These are phyloP conservation scores for Rhodotorula sp. DNA, from an alignment of 1,284 basidiomycete species.

Conservation along the genomic window DNA sequence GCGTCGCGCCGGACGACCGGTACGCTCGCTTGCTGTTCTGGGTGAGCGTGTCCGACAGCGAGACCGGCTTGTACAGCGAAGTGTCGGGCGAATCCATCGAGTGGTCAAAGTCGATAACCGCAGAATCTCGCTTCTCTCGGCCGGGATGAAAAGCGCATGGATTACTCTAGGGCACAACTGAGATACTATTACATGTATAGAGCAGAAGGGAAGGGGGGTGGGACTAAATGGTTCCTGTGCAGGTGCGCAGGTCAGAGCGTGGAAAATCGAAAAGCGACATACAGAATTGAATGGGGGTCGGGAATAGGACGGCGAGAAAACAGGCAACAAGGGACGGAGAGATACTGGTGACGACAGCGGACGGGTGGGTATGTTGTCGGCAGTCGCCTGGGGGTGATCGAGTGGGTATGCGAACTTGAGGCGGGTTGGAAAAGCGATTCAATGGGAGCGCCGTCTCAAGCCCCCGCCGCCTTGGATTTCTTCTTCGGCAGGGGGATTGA, in stretches of 20 bases:
- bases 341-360: neutral
- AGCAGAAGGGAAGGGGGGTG: neutral
- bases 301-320: neutral
- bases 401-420: too few relatives aligned
- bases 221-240: neutral
- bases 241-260: too few relatives aligned
- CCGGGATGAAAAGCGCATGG: neutral
- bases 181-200: neutral
- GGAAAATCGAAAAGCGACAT: too few relatives aligned
- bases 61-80: conserved; percentile 24
- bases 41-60: conserved; percentile 27
- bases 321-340: neutral
- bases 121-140: neutral
- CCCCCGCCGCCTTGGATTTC: conserved; percentile 26
- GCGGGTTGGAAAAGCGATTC: too few relatives aligned
- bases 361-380: too few relatives aligned
- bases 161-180: neutral
- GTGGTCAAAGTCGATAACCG: neutral
- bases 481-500: conserved; percentile 27
- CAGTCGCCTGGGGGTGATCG: too few relatives aligned
- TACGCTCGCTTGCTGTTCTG: conserved; percentile 13
- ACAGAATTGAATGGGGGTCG: too few relatives aligned
- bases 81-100: conserved; percentile 22
- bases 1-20: conserved; percentile 10
- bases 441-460: neutral